Percentiles rank a stretch among this genome's conserved stretches.
Conservation (phyloP, 352 stramenopile species). For the Phytophthora sojae region DNA sequence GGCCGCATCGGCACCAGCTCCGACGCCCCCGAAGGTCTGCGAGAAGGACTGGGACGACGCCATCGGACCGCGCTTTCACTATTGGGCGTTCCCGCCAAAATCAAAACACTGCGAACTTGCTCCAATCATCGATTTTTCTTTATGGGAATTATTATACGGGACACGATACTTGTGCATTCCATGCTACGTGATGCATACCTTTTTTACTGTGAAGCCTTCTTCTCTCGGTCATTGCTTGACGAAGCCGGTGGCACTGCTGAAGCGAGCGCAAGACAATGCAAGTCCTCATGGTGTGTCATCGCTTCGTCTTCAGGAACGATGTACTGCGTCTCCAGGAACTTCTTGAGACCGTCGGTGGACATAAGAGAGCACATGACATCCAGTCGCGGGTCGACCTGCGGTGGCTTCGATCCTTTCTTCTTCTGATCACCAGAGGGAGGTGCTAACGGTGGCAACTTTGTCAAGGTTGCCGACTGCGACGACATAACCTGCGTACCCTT, state of each 20-base stretch:
- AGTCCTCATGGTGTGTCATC: conserved; percentile 57
- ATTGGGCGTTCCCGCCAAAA: conserved; percentile 11
- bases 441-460: conserved; percentile 22
- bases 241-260: conserved; percentile 37
- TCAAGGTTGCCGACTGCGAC: conserved; percentile 9
- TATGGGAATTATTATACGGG: neutral
- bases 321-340: conserved; percentile 67
- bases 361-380: conserved; percentile 86
- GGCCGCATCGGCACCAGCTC: conserved; percentile 9
- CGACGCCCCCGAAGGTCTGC: conserved; percentile 27
- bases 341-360: conserved; percentile 68
- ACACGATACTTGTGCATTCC: too few relatives aligned
- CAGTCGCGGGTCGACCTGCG: conserved; percentile 49
- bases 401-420: conserved; percentile 23
- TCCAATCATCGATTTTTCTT: neutral
- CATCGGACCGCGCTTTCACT: neutral
- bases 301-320: conserved; percentile 47
- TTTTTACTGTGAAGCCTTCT: conserved; percentile 14
- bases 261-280: conserved; percentile 59
- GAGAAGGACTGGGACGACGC: conserved; percentile 31
- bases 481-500: conserved; percentile 1
- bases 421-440: conserved; percentile 20
- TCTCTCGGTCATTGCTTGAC: conserved; percentile 10
- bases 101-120: neutral
- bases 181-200: neutral